Conservation (phyloP, 2,329 filamentous ascomycete genomes). For the Berkeleyomyces basicola region DNA sequence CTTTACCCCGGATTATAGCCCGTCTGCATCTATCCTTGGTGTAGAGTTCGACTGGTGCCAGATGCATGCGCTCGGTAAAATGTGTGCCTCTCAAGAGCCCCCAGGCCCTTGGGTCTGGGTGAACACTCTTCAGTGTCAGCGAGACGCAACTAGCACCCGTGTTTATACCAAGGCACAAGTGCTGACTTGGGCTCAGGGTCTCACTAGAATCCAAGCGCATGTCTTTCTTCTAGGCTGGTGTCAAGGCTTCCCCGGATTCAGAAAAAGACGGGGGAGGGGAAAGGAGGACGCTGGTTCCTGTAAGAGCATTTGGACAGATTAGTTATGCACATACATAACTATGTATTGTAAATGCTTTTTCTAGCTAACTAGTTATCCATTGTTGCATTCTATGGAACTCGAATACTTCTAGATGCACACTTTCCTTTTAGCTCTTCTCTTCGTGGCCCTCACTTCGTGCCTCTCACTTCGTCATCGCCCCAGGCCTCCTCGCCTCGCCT, state of each 20-base stretch:
- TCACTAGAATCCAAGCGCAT: background rate
- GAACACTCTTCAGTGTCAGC: background rate
- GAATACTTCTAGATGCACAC: no score
- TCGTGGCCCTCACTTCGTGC: background rate
- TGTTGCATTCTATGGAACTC: no score
- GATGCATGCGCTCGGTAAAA: background rate
- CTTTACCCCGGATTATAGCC: background rate
- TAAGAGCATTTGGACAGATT: background rate
- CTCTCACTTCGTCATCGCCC: background rate
- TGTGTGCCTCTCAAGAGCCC: background rate
- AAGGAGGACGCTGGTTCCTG: no score
- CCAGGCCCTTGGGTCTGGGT: background rate
- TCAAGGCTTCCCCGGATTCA: background rate
- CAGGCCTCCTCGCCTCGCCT: background rate
- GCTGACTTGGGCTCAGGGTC: background rate
- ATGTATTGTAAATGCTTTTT: no score
- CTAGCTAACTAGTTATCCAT: no score
- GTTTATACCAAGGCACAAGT: no score
- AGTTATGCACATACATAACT: no score
- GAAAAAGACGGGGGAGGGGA: background rate
- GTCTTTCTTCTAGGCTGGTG: background rate
- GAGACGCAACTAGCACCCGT: background rate
- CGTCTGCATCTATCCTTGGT: background rate
- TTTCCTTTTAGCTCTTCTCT: background rate
- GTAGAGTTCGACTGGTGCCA: no score